Evolutionary conservation across 2,329 filamentous ascomycete species (phyloP).

Genomic region (Penicillium thymicola): DNA sequence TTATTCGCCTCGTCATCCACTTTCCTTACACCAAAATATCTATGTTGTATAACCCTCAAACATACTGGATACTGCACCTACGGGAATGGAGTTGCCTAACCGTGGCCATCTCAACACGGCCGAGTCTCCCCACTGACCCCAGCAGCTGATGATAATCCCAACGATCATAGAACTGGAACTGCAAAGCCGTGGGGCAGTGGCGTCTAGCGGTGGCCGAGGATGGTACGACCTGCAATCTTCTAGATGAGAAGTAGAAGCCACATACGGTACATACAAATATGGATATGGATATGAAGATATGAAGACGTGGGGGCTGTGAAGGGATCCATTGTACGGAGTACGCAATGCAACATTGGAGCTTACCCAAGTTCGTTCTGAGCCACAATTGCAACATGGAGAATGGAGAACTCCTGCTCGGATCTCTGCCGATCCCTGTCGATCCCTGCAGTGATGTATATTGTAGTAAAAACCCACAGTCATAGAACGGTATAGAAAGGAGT

Average conservation of each 20-base stretch:
- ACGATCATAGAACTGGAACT: neutral
- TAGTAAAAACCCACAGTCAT: neutral
- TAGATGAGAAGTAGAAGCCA: neutral
- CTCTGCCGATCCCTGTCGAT: neutral
- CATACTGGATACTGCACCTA: neutral
- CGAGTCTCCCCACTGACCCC: neutral
- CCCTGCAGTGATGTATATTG: neutral
- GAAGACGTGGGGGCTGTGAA: neutral
- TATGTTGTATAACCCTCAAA: neutral
- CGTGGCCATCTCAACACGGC: slow-evolving; percentile 12
- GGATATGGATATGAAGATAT: neutral
- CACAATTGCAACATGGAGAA: neutral
- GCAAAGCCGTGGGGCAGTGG: slow-evolving; percentile 14
- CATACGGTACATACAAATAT: neutral
- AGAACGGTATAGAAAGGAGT: no score
- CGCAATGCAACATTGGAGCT: neutral
- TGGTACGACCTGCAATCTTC: neutral
- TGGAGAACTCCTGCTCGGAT: neutral
- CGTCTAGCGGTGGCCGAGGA: slow-evolving; percentile 1
- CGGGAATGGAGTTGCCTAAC: slow-evolving; percentile 8
- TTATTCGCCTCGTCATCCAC: neutral
- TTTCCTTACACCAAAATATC: neutral
- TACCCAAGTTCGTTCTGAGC: neutral
- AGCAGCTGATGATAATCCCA: neutral
- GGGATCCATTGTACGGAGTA: neutral